These are phyloP conservation scores for Aspergillus thermomutatus DNA, from an alignment of 2,329 filamentous ascomycete species.

Conservation along the genomic window DNA sequence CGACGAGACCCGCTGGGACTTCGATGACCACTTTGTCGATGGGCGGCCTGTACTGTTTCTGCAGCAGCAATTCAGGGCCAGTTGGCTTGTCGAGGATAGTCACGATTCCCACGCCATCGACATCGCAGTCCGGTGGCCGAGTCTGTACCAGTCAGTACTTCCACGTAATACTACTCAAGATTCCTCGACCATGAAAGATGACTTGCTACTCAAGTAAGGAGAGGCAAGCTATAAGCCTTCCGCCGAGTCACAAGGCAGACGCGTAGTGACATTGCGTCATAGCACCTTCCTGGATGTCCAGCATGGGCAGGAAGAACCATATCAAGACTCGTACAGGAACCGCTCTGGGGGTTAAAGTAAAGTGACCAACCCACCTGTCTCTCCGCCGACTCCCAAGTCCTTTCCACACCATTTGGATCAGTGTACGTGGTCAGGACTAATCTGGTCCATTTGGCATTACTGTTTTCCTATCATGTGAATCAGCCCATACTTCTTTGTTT, in stretches of 20 bases:
- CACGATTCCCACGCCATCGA: constrained; percentile 58
- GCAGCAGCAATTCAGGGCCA: constrained; percentile 50
- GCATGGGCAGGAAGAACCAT: background rate
- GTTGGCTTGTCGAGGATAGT: constrained; percentile 54
- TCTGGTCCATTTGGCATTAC: constrained; percentile 42
- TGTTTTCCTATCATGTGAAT: constrained; percentile 27
- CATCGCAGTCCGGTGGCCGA: constrained; percentile 50
- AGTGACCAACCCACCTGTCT: constrained; percentile 32
- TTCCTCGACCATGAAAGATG: background rate
- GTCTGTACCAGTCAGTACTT: constrained; percentile 26
- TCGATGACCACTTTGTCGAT: constrained; percentile 58
- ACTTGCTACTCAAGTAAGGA: background rate
- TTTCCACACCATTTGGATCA: constrained; percentile 41
- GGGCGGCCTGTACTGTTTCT: constrained; percentile 60
- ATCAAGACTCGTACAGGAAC: background rate
- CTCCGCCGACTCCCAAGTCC: constrained; percentile 46
- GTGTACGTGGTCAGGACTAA: constrained; percentile 42
- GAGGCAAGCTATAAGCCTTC: background rate
- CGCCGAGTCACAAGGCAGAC: background rate
- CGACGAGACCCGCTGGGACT: constrained; percentile 59
- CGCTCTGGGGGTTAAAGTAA: background rate
- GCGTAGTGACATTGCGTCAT: background rate
- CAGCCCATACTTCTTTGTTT: background rate
- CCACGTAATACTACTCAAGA: background rate
- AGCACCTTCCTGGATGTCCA: background rate